phyloP scores from a whole-genome alignment of 2,329 filamentous ascomycete species.

The Colletotrichum tropicale region DNA sequence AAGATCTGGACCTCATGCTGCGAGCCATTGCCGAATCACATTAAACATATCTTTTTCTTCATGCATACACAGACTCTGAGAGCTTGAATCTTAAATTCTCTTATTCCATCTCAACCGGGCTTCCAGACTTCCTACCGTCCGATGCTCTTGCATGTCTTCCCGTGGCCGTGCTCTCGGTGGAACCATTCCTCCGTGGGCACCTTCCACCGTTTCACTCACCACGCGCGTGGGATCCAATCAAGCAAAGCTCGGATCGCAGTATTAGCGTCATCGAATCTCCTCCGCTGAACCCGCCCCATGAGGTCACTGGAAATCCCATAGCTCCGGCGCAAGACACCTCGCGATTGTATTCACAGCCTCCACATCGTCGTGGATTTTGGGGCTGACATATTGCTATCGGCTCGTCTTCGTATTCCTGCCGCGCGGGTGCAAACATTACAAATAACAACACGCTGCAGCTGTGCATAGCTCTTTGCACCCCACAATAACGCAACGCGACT shows the following conservation, averaged over 20 bases:
- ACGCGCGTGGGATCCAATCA: not conserved
- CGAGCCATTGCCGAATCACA: not conserved
- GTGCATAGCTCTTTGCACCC: not conserved
- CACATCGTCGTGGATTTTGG: not conserved
- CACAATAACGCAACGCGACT: not conserved
- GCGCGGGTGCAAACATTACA: not conserved
- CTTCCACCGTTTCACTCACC: not conserved
- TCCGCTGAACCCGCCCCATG: constrained; percentile 20
- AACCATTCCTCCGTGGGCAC: constrained; percentile 8
- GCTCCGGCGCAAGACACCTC: constrained; percentile 21
- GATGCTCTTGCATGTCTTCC: not conserved
- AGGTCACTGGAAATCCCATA: constrained; percentile 27
- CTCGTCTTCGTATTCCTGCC: not conserved
- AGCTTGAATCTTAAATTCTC: not conserved
- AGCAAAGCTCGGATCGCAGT: not conserved
- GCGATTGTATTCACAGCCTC: not conserved
- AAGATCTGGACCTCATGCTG: not conserved
- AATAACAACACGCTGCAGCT: not conserved
- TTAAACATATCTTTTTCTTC: not conserved
- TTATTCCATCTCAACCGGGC: not conserved
- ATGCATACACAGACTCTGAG: not conserved
- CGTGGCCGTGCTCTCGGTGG: constrained; percentile 10
- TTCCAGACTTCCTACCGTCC: not conserved
- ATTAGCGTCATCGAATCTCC: constrained; percentile 14
- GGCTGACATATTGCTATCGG: not conserved